phyloP scores from a whole-genome alignment of 257 asterid species.

The Solanum piurae region DNA sequence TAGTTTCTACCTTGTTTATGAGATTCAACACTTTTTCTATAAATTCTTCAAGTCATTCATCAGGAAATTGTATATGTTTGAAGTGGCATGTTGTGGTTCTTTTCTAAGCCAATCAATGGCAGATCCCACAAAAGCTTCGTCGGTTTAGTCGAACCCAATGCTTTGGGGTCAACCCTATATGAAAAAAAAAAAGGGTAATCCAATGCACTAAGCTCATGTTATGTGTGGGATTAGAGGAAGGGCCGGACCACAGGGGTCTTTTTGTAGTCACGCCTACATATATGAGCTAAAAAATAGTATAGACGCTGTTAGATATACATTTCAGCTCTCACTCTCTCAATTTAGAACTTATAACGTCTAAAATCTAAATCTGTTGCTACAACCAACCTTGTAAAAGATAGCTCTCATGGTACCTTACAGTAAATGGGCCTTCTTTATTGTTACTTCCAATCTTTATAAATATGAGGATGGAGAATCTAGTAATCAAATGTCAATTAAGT shows the following conservation, averaged over 20 bases:
- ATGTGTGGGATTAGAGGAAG: background rate
- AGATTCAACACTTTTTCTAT: background rate
- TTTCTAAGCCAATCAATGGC: background rate
- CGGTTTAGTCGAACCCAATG: background rate
- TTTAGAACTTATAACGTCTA: background rate
- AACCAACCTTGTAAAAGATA: background rate
- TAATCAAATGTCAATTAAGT: background rate
- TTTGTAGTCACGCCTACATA: background rate
- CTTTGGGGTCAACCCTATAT: background rate
- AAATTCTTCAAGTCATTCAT: background rate
- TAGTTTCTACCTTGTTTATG: background rate
- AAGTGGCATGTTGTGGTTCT: background rate
- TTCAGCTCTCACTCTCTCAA: background rate
- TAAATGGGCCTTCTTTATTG: background rate
- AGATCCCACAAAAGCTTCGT: background rate
- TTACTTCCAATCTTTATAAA: background rate
- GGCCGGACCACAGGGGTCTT: background rate
- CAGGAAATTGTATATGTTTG: background rate
- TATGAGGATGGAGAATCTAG: background rate
- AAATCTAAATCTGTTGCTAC: background rate
- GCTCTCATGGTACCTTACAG: background rate
- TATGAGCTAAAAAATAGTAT: background rate
- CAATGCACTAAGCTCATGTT: background rate
- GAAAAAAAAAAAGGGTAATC: background rate
- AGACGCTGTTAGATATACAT: background rate